A percentile compares a stretch with the other conserved stretches of the same genome.
Conservation (phyloP, 257 asterid genomes). For the Schizonepeta tenuifolia region DNA sequence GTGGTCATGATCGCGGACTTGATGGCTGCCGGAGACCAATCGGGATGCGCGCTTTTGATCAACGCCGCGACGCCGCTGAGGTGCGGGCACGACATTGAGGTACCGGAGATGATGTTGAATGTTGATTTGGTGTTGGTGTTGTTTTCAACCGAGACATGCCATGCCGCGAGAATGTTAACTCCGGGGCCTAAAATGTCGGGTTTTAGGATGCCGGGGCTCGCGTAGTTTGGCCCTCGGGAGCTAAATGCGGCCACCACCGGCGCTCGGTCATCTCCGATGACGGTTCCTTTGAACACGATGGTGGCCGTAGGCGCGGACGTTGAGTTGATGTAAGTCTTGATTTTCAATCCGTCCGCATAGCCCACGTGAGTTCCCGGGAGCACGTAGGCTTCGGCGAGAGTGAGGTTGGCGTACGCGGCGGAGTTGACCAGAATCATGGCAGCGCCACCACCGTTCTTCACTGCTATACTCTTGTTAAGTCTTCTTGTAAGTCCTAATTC, state of each 20-base stretch:
- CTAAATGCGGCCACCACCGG: constrained; percentile 27
- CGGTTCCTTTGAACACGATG: constrained; percentile 32
- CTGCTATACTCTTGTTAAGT: constrained; percentile 11
- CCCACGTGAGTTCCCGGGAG: constrained; percentile 16
- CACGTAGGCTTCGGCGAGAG: background rate
- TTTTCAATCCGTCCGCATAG: constrained; percentile 26
- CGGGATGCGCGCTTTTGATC: constrained; percentile 37
- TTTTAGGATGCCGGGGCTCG: constrained; percentile 27
- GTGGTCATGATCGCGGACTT: constrained; percentile 47
- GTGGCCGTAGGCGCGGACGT: constrained; percentile 34
- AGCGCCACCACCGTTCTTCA: constrained; percentile 32
- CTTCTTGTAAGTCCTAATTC: background rate
- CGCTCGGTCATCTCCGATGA: constrained; percentile 29
- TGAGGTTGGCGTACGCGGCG: background rate
- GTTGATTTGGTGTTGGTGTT: background rate
- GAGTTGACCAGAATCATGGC: constrained; percentile 31
- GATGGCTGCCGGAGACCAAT: constrained; percentile 46
- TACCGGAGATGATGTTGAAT: constrained; percentile 30
- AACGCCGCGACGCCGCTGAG: constrained; percentile 41
- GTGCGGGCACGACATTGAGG: constrained; percentile 47
- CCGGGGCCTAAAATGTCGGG: constrained; percentile 44
- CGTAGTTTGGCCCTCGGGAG: constrained; percentile 20
- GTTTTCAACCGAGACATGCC: constrained; percentile 28
- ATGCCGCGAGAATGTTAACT: constrained; percentile 39
- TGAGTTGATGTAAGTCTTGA: constrained; percentile 39